A percentile compares a stretch with the other conserved stretches of the same genome.
Evolutionary conservation across 2,329 filamentous ascomycete genomes (phyloP).

Genomic region (Thielaviopsis punctulata): DNA sequence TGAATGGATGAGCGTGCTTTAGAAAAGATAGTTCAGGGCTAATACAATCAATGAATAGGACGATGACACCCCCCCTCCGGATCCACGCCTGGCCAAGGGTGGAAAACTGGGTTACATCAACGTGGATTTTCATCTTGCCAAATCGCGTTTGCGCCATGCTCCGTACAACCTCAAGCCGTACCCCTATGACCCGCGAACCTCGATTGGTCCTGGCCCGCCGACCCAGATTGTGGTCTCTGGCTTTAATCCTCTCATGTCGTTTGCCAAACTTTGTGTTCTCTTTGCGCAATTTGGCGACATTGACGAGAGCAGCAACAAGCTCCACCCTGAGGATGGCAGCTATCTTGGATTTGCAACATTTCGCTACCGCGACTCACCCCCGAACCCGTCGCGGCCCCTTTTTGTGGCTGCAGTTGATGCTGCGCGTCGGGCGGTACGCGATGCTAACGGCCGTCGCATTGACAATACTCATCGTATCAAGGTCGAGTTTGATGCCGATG

Average conservation of each 20-base stretch:
- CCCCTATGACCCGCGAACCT: conserved; percentile 63
- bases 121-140: conserved; percentile 51
- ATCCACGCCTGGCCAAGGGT: conserved; percentile 63
- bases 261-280: conserved; percentile 56
- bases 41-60: conserved; percentile 41
- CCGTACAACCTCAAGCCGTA: conserved; percentile 73
- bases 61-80: conserved; percentile 61
- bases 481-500: conserved; percentile 81
- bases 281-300: conserved; percentile 78
- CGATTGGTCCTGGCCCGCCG: conserved; percentile 74
- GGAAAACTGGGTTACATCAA: conserved; percentile 51
- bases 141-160: conserved; percentile 51
- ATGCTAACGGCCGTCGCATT: conserved; percentile 63
- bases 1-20: conserved; percentile 5
- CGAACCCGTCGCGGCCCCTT: conserved; percentile 30
- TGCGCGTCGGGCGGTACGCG: conserved; percentile 61
- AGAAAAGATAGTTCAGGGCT: conserved; percentile 9
- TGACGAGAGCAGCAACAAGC: conserved; percentile 79
- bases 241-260: conserved; percentile 79
- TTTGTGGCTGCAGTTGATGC: conserved; percentile 57
- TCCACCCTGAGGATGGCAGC: conserved; percentile 84
- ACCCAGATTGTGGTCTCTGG: conserved; percentile 85
- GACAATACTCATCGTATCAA: conserved; percentile 59
- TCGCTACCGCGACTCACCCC: conserved; percentile 56
- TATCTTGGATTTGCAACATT: conserved; percentile 89